Conservation (phyloP, 108 stramenopile species). For the Nitzschia sp. region DNA sequence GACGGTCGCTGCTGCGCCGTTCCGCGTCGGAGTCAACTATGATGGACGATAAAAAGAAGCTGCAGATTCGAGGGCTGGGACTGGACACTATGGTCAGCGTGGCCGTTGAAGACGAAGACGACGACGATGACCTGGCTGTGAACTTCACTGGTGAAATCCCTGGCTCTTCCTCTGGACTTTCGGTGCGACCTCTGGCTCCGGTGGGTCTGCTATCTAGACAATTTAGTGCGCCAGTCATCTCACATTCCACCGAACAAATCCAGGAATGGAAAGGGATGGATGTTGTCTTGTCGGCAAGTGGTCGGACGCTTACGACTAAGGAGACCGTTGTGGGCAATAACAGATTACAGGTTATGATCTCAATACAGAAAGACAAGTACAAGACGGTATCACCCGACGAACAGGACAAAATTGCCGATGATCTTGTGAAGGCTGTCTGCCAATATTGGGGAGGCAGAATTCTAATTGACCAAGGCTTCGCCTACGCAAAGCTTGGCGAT, state of each 20-base stretch:
- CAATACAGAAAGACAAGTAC: conserved; percentile 10
- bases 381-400: conserved; percentile 10
- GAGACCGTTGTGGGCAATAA: conserved; percentile 24
- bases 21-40: conserved; percentile 33
- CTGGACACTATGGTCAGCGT: conserved; percentile 1
- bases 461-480: conserved; percentile 19
- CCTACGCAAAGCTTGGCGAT: conserved; percentile 16
- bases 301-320: conserved; percentile 4
- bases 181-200: not conserved
- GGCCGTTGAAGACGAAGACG: not conserved
- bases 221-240: conserved; percentile 1
- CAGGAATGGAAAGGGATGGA: conserved; percentile 26
- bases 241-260: conserved; percentile 5
- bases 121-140: conserved; percentile 2
- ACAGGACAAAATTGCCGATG: conserved; percentile 11
- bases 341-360: conserved; percentile 17
- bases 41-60: conserved; percentile 30
- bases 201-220: not conserved
- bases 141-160: not conserved
- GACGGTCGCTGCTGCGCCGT: conserved; percentile 28
- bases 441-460: conserved; percentile 26
- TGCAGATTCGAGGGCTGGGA: conserved; percentile 13
- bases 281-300: conserved; percentile 6
- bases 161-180: not conserved
- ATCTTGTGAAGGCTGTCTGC: conserved; percentile 21